Evolutionary conservation across 208 protist genomes (phyloP).

Genomic region (Trypanosoma platydactyli): DNA sequence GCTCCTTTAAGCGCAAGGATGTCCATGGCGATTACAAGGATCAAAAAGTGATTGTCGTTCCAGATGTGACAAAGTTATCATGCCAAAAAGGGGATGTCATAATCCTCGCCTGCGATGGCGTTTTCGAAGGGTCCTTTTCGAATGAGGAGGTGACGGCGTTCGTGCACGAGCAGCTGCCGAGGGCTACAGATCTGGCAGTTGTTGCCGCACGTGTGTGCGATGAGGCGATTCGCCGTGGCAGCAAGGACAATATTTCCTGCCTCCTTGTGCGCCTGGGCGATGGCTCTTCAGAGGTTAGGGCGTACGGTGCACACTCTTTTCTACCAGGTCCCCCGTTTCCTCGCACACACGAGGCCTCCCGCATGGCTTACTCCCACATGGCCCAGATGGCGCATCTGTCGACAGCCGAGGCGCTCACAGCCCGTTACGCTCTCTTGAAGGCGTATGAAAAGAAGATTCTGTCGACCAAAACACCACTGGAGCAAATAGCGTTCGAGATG

Average conservation of each 20-base stretch:
- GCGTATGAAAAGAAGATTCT: conserved; percentile 65
- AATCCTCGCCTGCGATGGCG: conserved; percentile 88
- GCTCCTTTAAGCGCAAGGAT: conserved; percentile 78
- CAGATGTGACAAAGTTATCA: conserved; percentile 67
- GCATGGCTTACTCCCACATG: conserved; percentile 71
- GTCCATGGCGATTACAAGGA: conserved; percentile 60
- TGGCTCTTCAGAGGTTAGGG: conserved; percentile 51
- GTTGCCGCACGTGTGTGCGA: conserved; percentile 81
- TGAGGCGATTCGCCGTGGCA: conserved; percentile 87
- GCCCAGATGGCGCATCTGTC: conserved; percentile 55
- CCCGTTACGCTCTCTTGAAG: conserved; percentile 73
- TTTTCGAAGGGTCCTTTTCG: conserved; percentile 89
- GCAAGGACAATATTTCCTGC: conserved; percentile 92
- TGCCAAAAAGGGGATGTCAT: conserved; percentile 79
- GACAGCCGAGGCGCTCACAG: conserved; percentile 53
- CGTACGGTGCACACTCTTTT: conserved; percentile 57
- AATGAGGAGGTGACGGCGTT: conserved; percentile 84
- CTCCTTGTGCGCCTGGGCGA: conserved; percentile 75
- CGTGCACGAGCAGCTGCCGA: conserved; percentile 58
- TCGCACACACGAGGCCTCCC: conserved; percentile 70
- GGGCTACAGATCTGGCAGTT: conserved; percentile 72
- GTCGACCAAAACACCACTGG: conserved; percentile 45
- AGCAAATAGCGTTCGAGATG: conserved; percentile 88
- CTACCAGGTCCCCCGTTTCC: conserved; percentile 78
- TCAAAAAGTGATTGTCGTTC: conserved; percentile 88